Evolutionary conservation across 768 basidiomycete genomes (phyloP).

Genomic region (Russula ochroleuca): DNA sequence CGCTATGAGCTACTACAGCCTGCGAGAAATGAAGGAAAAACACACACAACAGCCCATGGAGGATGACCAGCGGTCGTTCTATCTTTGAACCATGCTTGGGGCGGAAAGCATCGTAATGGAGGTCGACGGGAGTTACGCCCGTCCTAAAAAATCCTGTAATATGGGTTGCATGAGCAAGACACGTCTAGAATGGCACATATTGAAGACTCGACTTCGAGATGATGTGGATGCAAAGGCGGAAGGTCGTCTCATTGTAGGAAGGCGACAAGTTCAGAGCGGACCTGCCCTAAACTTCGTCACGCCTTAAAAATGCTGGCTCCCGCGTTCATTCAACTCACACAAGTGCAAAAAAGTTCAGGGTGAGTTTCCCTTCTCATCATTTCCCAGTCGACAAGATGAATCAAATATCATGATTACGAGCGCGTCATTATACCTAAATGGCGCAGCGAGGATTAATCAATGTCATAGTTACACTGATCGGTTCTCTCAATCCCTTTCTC

Average conservation of each 20-base stretch:
- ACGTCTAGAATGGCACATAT: background rate
- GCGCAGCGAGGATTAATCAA: constrained; percentile 48
- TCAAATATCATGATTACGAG: constrained; percentile 45
- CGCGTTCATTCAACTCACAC: background rate
- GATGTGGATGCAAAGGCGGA: background rate
- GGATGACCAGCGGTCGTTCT: constrained; percentile 49
- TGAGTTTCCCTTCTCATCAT: constrained; percentile 12
- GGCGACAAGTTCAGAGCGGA: background rate
- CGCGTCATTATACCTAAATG: constrained; percentile 49
- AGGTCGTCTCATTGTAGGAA: background rate
- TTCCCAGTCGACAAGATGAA: constrained; percentile 54
- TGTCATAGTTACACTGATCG: constrained; percentile 95
- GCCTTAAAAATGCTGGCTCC: background rate
- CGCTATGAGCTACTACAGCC: background rate
- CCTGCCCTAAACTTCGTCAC: constrained; percentile 30
- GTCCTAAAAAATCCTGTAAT: constrained; percentile 20
- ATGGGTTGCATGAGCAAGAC: background rate
- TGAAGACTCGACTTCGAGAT: background rate
- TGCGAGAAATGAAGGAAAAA: background rate
- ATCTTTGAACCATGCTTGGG: constrained; percentile 25
- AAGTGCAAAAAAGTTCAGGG: background rate
- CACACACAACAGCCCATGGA: constrained; percentile 62
- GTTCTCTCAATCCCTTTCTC: constrained; percentile 34
- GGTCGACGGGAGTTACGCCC: constrained; percentile 29
- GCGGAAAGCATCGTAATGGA: constrained; percentile 34